These are phyloP conservation scores for Schwanniomyces sp. DNA, from an alignment of 805 yeast species.

Conservation along the genomic window DNA sequence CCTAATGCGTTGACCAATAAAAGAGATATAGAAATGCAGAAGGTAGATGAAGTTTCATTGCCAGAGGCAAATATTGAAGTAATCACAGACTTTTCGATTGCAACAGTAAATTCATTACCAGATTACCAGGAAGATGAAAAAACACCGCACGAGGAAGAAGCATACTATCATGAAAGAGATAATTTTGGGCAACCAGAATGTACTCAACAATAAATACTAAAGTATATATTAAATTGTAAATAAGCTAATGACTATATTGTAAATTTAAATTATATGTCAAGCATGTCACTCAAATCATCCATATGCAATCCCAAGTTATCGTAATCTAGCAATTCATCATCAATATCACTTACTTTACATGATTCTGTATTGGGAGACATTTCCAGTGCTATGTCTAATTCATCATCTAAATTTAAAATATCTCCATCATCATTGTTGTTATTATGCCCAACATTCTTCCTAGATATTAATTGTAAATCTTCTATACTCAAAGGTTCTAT, in stretches of 20 bases:
- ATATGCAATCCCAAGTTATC: slow-evolving; percentile 28
- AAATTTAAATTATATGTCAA: slow-evolving; percentile 25
- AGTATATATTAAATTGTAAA: background rate
- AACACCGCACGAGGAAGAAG: slow-evolving; percentile 9
- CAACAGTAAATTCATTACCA: slow-evolving; percentile 26
- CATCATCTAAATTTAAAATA: slow-evolving; percentile 5
- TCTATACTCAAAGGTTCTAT: slow-evolving; percentile 38
- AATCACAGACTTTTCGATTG: slow-evolving; percentile 32
- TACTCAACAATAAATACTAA: slow-evolving; percentile 32
- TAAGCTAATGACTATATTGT: background rate
- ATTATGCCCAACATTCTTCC: slow-evolving; percentile 15
- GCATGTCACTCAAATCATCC: slow-evolving; percentile 34
- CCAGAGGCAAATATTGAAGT: slow-evolving; percentile 39
- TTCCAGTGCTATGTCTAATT: background rate
- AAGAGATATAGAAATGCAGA: slow-evolving; percentile 19
- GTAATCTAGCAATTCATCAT: background rate
- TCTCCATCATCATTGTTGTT: slow-evolving; percentile 6
- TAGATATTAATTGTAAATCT: slow-evolving; percentile 10
- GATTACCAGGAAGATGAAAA: slow-evolving; percentile 21
- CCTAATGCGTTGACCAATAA: slow-evolving; percentile 41
- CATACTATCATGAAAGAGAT: slow-evolving; percentile 12
- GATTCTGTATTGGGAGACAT: background rate
- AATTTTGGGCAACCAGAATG: slow-evolving; percentile 17
- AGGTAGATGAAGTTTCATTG: slow-evolving; percentile 23
- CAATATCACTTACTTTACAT: background rate